Percentiles rank a stretch among this genome's conserved stretches.
These are phyloP conservation scores for Phialocephala subalpina DNA, from an alignment of 2,329 filamentous ascomycete species.

Conservation along the genomic window DNA sequence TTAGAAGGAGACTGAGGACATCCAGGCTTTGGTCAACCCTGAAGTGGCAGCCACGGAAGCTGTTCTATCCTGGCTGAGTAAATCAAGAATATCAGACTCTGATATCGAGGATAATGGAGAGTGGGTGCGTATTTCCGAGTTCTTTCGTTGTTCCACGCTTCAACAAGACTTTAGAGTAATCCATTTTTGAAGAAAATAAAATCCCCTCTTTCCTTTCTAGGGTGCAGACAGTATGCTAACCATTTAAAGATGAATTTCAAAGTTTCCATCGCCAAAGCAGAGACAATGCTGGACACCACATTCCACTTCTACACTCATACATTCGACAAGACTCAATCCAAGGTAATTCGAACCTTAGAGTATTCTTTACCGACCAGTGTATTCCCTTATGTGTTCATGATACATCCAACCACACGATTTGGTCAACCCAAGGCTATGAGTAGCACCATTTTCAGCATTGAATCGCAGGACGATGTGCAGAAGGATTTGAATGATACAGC, in stretches of 20 bases:
- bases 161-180: neutral
- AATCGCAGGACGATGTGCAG: neutral
- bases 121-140: conserved; percentile 47
- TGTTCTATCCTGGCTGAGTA: conserved; percentile 62
- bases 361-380: conserved; percentile 50
- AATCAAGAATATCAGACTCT: conserved; percentile 56
- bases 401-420: conserved; percentile 58
- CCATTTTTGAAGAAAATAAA: neutral
- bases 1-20: neutral
- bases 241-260: conserved; percentile 39
- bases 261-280: conserved; percentile 39
- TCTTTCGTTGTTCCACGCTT: neutral
- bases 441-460: neutral
- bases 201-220: neutral
- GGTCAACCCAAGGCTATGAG: conserved; percentile 45
- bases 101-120: conserved; percentile 60
- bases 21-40: conserved; percentile 56
- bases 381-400: conserved; percentile 48
- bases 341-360: conserved; percentile 56
- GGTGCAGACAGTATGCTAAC: neutral
- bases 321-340: conserved; percentile 49
- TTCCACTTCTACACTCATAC: conserved; percentile 47
- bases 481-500: neutral
- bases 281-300: conserved; percentile 41
- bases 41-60: conserved; percentile 56